phyloP scores from a whole-genome alignment of 2,329 filamentous ascomycete species.

The Trichoderma afroharzianum region DNA sequence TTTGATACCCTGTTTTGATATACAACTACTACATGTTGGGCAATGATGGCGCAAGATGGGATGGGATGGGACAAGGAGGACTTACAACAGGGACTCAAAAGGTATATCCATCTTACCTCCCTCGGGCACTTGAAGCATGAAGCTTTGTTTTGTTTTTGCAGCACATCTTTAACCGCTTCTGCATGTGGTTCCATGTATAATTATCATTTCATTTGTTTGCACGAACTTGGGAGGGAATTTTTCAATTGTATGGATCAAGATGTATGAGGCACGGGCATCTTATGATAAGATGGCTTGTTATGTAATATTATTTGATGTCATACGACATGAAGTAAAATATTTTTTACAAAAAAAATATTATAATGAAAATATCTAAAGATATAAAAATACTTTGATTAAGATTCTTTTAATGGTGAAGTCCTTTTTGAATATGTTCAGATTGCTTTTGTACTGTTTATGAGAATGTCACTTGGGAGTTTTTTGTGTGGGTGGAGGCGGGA shows the following conservation, averaged over 20 bases:
- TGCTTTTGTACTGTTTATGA: not conserved
- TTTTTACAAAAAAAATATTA: not conserved
- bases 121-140: not conserved
- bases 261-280: conserved; percentile 7
- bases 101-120: not conserved
- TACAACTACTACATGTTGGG: conserved; percentile 9
- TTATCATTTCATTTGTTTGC: not conserved
- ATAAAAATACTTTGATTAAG: not conserved
- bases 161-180: not conserved
- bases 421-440: not conserved
- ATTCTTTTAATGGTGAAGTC: not conserved
- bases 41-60: conserved; percentile 12
- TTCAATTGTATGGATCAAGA: not conserved
- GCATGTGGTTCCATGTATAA: conserved; percentile 1
- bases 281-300: conserved; percentile 10
- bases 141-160: not conserved
- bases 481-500: conserved; percentile 3
- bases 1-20: conserved; percentile 25
- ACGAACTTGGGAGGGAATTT: not conserved
- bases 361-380: not conserved
- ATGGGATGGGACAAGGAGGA: conserved; percentile 2
- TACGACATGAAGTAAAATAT: not conserved
- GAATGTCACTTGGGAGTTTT: not conserved
- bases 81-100: not conserved
- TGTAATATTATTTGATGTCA: not conserved